Evolutionary conservation across 345 rosid species (phyloP), one percentile per base, ranked within the genome.

Genomic region (Lenwebbia sp.): DNA sequence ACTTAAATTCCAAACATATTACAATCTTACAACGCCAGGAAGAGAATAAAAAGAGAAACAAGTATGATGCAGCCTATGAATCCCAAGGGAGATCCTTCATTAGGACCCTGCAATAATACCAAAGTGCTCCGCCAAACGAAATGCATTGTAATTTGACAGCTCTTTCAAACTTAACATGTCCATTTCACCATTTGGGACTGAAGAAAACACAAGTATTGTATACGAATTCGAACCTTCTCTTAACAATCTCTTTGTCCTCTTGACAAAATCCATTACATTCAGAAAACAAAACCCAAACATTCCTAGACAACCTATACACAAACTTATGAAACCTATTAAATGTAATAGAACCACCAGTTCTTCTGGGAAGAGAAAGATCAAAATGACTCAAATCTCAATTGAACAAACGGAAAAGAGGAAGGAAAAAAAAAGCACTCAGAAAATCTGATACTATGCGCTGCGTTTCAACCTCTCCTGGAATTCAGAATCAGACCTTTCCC

Each of bases 381-480:
- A 49, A 26, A 26, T 49, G 83, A 82, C 53, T 49, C 53, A 28
- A 82, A 49, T 47, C 22, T 26, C 83, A 52, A 82, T 49, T 12
- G 54, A 82, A 51, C 21, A 51, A 51, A 82, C 2, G 9, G 83
- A 81, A 33, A 65, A 22, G 22, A 70, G 47, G 26, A 19, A 37
- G 47, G 47, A 33, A 70, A 33, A 17, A 22, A 8, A 9, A 70
- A 33, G 47, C 81, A 70, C 81, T 37, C 25, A 9, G 78, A 33
- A 70, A 70, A 70, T 70, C 47, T 37, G 11, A 10, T 4, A 37
- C 81, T 70, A 70, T 70, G 91, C 84, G 90, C 96, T 81, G 86
- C 96, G 93, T 57, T 91, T 90, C 91, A 95, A 82, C 96, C 94
- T 94, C 88, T 96, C 96, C 88, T 95, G 91, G 54, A 89, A 93